phyloP scores from a whole-genome alignment of 2,329 filamentous ascomycete species.

The Colletotrichum paranaense region DNA sequence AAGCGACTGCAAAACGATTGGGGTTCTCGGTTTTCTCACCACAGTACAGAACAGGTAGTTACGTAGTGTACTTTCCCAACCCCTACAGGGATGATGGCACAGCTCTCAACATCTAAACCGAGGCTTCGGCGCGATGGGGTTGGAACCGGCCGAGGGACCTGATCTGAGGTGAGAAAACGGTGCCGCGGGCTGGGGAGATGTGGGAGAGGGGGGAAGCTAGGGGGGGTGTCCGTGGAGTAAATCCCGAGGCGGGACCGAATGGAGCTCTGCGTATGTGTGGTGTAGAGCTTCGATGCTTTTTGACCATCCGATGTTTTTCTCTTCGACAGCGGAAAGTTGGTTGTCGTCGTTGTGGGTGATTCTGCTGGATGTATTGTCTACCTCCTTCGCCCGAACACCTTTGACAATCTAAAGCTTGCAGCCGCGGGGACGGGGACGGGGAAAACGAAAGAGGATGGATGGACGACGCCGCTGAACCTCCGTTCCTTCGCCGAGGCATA shows the following conservation, averaged over 20 bases:
- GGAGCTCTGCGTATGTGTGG: not conserved
- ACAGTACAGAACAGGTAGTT: no score
- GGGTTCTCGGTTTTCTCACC: not conserved
- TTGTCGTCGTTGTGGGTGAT: not conserved
- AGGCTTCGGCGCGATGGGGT: not conserved
- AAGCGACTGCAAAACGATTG: not conserved
- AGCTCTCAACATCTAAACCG: not conserved
- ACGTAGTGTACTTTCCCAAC: no score
- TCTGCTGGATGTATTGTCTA: not conserved
- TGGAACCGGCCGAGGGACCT: not conserved
- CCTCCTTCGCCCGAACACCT: not conserved
- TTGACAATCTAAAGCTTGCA: no score
- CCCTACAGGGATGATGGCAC: no score
- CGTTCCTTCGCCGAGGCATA: not conserved
- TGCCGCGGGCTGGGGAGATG: not conserved
- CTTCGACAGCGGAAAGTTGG: not conserved
- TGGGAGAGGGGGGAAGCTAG: not conserved
- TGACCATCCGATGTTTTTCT: constrained; percentile 5
- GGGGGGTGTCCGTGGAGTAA: constrained; percentile 2
- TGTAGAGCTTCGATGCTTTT: no score
- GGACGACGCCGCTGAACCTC: not conserved
- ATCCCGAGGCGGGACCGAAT: constrained; percentile 22
- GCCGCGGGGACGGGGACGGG: not conserved
- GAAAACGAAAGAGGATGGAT: no score
- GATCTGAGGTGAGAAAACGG: not conserved